These are phyloP conservation scores for Macrophomina tecta DNA, from an alignment of 2,329 filamentous ascomycete genomes.

Conservation along the genomic window DNA sequence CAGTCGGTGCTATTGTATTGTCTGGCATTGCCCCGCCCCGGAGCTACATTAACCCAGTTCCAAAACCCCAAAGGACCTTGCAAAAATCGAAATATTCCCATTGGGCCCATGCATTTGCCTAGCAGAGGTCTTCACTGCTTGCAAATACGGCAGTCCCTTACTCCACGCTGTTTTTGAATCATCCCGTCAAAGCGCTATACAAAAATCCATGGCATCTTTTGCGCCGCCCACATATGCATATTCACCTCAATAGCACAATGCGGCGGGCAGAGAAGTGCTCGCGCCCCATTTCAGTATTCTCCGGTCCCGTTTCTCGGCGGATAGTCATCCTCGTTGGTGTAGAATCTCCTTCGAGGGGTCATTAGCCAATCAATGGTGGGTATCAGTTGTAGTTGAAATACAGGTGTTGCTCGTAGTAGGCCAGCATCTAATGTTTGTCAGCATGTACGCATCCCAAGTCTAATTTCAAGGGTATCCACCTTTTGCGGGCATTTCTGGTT, in stretches of 20 bases:
- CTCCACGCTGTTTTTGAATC: conserved; percentile 7
- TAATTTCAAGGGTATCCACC: conserved; percentile 51
- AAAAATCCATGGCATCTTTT: not conserved
- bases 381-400: conserved; percentile 30
- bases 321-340: not conserved
- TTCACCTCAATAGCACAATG: not conserved
- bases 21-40: not conserved
- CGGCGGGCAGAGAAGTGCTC: too few relatives aligned
- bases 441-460: not conserved
- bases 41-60: not conserved
- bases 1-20: too few relatives aligned
- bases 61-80: not conserved
- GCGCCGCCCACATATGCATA: not conserved
- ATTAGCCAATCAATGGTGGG: conserved; percentile 4
- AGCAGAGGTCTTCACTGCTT: not conserved
- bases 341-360: conserved; percentile 20
- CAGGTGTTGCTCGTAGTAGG: conserved; percentile 59
- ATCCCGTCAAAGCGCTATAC: not conserved
- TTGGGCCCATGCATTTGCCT: not conserved
- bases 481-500: conserved; percentile 81
- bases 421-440: conserved; percentile 47
- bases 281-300: not conserved
- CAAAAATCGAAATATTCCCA: conserved; percentile 1
- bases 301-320: conserved; percentile 1
- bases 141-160: not conserved